Evolutionary conservation across 2,329 filamentous ascomycete genomes (phyloP).

Genomic region (Remersonia thermophila): DNA sequence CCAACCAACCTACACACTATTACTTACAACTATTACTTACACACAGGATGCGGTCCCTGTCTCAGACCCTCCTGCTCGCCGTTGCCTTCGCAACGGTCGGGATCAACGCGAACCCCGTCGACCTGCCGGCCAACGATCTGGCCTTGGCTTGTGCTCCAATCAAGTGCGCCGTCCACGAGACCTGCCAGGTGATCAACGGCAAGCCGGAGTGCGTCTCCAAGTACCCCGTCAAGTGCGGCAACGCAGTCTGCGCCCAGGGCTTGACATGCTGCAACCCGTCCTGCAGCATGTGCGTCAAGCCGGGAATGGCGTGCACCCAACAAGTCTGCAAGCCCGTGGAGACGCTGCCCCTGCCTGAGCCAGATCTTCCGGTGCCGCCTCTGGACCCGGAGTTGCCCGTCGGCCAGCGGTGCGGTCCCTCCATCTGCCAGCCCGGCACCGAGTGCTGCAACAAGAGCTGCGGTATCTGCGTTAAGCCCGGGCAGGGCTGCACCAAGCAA

Average conservation of each 20-base stretch:
- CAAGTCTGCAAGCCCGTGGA: slow-evolving; percentile 9
- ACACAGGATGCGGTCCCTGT: too few relatives aligned
- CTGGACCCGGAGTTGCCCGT: background rate
- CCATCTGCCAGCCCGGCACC: slow-evolving; percentile 7
- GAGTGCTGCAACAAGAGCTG: slow-evolving; percentile 15
- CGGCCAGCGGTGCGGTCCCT: slow-evolving; percentile 6
- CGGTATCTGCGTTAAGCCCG: slow-evolving; percentile 14
- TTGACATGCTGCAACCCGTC: slow-evolving; percentile 15
- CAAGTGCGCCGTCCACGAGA: too few relatives aligned
- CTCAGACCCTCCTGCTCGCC: too few relatives aligned
- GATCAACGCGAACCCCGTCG: too few relatives aligned
- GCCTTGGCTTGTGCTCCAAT: too few relatives aligned
- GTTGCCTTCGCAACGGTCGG: too few relatives aligned
- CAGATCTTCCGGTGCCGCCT: background rate
- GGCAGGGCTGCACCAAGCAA: slow-evolving; percentile 11
- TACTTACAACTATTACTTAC: too few relatives aligned
- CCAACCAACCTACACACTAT: too few relatives aligned
- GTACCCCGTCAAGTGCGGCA: slow-evolving; percentile 8
- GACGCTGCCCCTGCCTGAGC: background rate
- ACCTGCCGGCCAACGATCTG: too few relatives aligned
- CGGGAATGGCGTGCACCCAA: slow-evolving; percentile 12
- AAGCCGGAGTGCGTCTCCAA: slow-evolving; percentile 7
- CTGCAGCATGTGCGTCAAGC: slow-evolving; percentile 13
- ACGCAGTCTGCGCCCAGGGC: slow-evolving; percentile 9
- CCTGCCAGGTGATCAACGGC: slow-evolving; percentile 11